Conservation (phyloP, 2,329 filamentous ascomycete genomes). For the Xylaria sp. region DNA sequence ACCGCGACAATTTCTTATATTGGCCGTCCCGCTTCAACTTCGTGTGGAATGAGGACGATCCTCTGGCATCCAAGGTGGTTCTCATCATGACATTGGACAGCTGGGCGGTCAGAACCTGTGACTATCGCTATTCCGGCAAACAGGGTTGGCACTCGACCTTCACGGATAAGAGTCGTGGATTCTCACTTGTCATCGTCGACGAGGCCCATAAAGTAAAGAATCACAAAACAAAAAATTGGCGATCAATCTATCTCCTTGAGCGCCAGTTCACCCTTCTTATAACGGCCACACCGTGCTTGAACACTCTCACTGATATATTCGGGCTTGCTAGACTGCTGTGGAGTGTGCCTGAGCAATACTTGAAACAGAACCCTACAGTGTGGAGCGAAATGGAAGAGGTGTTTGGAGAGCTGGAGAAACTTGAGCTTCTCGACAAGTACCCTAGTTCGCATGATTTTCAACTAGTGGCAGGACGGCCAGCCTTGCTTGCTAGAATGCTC, state of each 20-base stretch:
- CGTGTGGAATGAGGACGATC: slow-evolving; percentile 42
- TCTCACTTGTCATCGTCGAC: slow-evolving; percentile 47
- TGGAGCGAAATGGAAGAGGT: slow-evolving; percentile 18
- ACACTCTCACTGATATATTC: slow-evolving; percentile 42
- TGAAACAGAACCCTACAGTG: slow-evolving; percentile 9
- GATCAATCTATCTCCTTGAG: slow-evolving; percentile 41
- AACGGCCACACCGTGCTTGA: slow-evolving; percentile 47
- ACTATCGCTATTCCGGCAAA: neutral
- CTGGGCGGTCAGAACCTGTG: slow-evolving; percentile 41
- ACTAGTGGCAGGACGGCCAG: slow-evolving; percentile 40
- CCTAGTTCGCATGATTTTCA: slow-evolving; percentile 30
- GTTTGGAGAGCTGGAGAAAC: slow-evolving; percentile 11
- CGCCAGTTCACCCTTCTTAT: slow-evolving; percentile 46
- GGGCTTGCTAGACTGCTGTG: slow-evolving; percentile 43
- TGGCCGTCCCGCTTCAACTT: slow-evolving; percentile 39
- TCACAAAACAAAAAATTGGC: slow-evolving; percentile 38
- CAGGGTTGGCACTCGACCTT: slow-evolving; percentile 38
- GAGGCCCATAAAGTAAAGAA: slow-evolving; percentile 47
- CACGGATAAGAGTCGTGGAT: slow-evolving; percentile 33
- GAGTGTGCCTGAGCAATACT: slow-evolving; percentile 35
- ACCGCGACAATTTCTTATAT: slow-evolving; percentile 15
- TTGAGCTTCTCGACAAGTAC: slow-evolving; percentile 30
- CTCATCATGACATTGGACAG: slow-evolving; percentile 45
- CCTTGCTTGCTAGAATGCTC: slow-evolving; percentile 39
- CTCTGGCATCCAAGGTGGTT: slow-evolving; percentile 36